A percentile compares a stretch with the other conserved stretches of the same genome.
Conservation (phyloP, 176 grass and related monocot species). For the Rhynchospora pubera region DNA sequence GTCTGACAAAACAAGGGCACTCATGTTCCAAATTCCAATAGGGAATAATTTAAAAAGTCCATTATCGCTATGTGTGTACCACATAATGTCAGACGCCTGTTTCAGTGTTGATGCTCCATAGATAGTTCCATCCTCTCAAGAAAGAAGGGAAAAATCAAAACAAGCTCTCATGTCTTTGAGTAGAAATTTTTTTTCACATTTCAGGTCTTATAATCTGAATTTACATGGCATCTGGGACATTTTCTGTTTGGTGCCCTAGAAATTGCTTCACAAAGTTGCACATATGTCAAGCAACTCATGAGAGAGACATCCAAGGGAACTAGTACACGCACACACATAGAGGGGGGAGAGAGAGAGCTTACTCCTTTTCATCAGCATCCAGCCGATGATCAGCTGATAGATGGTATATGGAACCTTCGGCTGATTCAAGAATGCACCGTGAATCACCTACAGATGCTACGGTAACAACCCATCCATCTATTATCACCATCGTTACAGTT, state of each 20-base stretch:
- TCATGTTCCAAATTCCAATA: background rate
- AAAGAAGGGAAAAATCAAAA: background rate
- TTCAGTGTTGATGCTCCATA: background rate
- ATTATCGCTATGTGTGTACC: background rate
- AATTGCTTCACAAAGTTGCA: background rate
- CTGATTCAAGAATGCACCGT: slow-evolving; percentile 78
- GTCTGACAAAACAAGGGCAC: background rate
- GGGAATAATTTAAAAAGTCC: background rate
- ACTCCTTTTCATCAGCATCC: slow-evolving; percentile 82
- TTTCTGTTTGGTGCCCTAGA: background rate
- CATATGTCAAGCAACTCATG: too few relatives aligned
- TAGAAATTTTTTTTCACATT: background rate
- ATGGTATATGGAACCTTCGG: slow-evolving; percentile 67
- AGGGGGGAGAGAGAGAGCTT: slow-evolving; percentile 13
- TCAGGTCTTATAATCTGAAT: background rate
- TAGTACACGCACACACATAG: background rate
- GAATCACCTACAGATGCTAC: slow-evolving; percentile 92
- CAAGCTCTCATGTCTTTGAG: background rate
- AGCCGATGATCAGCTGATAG: slow-evolving; percentile 85
- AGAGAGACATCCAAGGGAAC: background rate
- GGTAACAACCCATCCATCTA: slow-evolving; percentile 92
- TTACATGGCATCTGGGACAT: background rate
- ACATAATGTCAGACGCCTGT: background rate
- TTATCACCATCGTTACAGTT: slow-evolving; percentile 88
- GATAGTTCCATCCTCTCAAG: background rate